Base-by-base conservation (phyloP, 345 rosid species). In the Laguncularia racemosa region DNA sequence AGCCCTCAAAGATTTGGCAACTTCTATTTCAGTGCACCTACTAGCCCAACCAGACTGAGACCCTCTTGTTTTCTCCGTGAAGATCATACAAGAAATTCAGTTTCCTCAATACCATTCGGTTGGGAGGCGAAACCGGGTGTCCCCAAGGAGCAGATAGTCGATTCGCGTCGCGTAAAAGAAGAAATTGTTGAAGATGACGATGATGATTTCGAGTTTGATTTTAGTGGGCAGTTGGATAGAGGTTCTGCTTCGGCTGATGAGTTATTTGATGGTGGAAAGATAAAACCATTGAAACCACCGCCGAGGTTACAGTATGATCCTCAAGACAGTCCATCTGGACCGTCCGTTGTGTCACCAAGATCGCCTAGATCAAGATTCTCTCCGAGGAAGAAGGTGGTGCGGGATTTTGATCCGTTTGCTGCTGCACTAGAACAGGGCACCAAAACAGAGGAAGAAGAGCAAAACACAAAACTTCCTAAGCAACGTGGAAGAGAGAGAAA, bases 261-360 rank as follows among this genome's bases (percentile, higher is more conserved):
- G 74, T 88, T 92, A 16, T 92, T 92, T 47, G 88, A 86, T 20
- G 82, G 89, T 0, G 98, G 98, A 18, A 92, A 84, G 70, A 92
- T 92, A 66, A 68, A 81, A 28, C 98, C 95, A 16, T 58, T 92
- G 44, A 71, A 76, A 44, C 86, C 72, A 0, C 70, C 89, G 0
- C 78, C 84, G 13, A 68, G 71, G 0, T 61, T 67, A 50, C 67
- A 63, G 21, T 47, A 43, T 19, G 20, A 44, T 17, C 20, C 49
- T 0, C 59, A 53, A 17, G 54, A 47, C 17, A 16, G 16, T 14
- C 75, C 72, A 12, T 57, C 75, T 19, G 61, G 13, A 28, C 55
- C 87, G 5, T 19, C 62, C 3, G 50, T 56, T 46, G 58, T 76
- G 15, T 65, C 90, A 38, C 84, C 91, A 3, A 68, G 72, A 57